Evolutionary conservation across 164 flowering plant genomes (phyloP).

Genomic region (Vitis cinerea): DNA sequence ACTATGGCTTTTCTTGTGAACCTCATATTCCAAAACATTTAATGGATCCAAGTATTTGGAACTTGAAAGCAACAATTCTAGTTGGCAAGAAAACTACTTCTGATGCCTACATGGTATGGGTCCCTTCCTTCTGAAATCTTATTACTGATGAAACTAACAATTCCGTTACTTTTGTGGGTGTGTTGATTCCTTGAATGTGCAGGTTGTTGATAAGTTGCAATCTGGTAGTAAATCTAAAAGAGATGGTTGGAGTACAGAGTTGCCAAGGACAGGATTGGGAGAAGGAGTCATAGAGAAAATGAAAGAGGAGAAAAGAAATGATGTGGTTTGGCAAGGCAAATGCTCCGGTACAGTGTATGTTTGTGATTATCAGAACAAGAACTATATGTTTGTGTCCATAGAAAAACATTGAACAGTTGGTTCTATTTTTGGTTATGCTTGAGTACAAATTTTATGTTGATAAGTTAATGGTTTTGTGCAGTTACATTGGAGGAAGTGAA

Average conservation of each 20-base stretch:
- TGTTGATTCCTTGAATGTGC: conserved; percentile 8
- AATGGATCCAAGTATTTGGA: no score
- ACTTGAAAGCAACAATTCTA: no score
- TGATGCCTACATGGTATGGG: no score
- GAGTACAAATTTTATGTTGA: not conserved
- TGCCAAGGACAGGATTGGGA: conserved; percentile 69
- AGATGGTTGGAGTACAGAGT: conserved; percentile 71
- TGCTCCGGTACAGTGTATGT: conserved; percentile 99
- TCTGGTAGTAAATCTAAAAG: conserved; percentile 71
- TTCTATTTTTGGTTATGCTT: conserved; percentile 2
- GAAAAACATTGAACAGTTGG: not conserved
- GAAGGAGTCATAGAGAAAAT: conserved; percentile 53
- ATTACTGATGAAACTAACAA: not conserved
- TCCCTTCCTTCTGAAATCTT: not conserved
- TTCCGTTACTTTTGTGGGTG: not conserved
- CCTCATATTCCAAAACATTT: no score
- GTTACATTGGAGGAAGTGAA: conserved; percentile 89
- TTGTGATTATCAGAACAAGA: conserved; percentile 7
- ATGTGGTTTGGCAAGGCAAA: conserved; percentile 87
- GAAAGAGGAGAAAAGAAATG: conserved; percentile 70
- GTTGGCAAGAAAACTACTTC: no score
- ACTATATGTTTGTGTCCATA: not conserved
- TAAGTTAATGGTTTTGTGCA: conserved; percentile 30
- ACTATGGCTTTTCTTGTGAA: no score
- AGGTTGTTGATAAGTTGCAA: conserved; percentile 87